Evolutionary conservation across 371 early-diverging fungal species (phyloP).

Genomic region (Pancytospora philotis): DNA sequence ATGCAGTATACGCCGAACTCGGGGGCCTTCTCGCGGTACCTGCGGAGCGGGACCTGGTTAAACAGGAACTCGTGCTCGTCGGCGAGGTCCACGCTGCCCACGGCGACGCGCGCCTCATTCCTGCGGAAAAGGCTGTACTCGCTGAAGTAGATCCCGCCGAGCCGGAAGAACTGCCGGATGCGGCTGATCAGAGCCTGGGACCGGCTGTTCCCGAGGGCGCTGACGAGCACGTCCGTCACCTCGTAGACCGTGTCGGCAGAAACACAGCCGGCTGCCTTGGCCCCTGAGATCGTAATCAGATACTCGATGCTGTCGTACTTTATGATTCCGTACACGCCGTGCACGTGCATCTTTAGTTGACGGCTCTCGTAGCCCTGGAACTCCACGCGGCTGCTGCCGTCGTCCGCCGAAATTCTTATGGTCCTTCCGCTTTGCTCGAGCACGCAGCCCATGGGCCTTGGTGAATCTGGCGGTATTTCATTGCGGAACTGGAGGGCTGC

Average conservation of each 20-base stretch:
- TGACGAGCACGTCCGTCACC: slow-evolving; percentile 35
- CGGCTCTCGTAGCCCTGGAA: no score
- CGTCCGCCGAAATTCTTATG: no score
- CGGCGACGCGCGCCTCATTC: not conserved
- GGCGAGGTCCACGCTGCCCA: not conserved
- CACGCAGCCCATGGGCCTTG: no score
- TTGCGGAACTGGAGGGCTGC: no score
- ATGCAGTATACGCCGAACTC: slow-evolving; percentile 38
- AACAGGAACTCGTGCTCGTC: slow-evolving; percentile 53
- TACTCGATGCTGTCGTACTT: slow-evolving; percentile 6
- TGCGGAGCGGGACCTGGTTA: slow-evolving; percentile 44
- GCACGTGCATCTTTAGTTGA: no score
- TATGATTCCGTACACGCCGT: slow-evolving; percentile 30
- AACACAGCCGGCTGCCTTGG: slow-evolving; percentile 28
- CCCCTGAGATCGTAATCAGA: slow-evolving; percentile 45
- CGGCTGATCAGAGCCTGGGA: not conserved
- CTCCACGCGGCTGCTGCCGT: no score
- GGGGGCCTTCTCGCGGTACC: slow-evolving; percentile 27
- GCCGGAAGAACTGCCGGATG: slow-evolving; percentile 28
- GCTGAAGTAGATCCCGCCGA: slow-evolving; percentile 45
- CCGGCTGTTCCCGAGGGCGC: slow-evolving; percentile 8
- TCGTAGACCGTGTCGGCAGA: slow-evolving; percentile 45
- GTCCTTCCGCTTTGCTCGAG: no score
- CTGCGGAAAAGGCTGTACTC: slow-evolving; percentile 33
- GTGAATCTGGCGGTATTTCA: no score